Percentiles rank a stretch among this genome's conserved stretches.
Conservation (phyloP, 2,329 filamentous ascomycete species). For the Diaporthe ilicicola region DNA sequence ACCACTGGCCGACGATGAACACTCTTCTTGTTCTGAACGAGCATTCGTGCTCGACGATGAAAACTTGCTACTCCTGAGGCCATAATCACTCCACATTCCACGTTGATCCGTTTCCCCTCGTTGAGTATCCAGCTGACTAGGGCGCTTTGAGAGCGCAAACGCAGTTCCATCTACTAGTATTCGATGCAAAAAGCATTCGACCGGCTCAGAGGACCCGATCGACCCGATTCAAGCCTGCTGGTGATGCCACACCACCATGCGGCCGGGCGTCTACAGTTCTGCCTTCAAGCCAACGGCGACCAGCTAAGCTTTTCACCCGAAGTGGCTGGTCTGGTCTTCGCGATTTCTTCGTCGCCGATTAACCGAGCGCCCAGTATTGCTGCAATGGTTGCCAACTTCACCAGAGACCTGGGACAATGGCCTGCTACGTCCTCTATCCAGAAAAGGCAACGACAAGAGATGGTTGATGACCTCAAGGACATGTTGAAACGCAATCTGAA, state of each 20-base stretch:
- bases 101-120: not conserved
- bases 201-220: too few relatives aligned
- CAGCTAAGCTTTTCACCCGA: too few relatives aligned
- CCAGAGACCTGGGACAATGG: conserved; percentile 70
- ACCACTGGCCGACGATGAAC: not conserved
- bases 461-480: conserved; percentile 65
- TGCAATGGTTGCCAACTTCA: conserved; percentile 72
- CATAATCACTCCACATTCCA: fast-evolving
- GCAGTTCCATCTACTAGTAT: too few relatives aligned
- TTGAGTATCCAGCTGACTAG: not conserved
- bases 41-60: not conserved
- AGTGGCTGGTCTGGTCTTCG: too few relatives aligned
- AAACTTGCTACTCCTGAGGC: not conserved
- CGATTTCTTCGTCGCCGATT: too few relatives aligned
- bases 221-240: too few relatives aligned
- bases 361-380: conserved; percentile 74
- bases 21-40: not conserved
- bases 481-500: conserved; percentile 69
- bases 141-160: not conserved
- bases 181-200: too few relatives aligned
- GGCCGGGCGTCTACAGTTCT: too few relatives aligned
- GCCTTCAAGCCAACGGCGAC: too few relatives aligned
- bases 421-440: conserved; percentile 70
- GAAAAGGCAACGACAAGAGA: conserved; percentile 69
- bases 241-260: too few relatives aligned